Evolutionary conservation across 2,329 filamentous ascomycete species (phyloP), one percentile per base, ranked within the genome.

Genomic region (Talaromyces sp.): DNA sequence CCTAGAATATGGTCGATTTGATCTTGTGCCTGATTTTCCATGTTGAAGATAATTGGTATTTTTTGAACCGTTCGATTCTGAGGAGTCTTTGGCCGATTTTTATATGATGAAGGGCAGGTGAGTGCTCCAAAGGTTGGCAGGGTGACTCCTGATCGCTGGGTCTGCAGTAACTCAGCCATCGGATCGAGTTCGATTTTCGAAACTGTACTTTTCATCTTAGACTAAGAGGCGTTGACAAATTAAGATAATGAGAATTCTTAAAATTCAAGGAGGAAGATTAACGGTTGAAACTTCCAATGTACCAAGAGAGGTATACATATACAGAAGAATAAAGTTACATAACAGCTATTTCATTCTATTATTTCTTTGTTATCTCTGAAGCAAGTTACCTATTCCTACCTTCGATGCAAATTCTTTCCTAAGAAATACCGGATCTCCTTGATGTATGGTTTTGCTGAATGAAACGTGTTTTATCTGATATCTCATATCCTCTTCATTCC

Each of bases 21-120:
- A 60, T 10, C 10, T 60, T 52, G 43, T 14, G 62, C 43, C 45
- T 52, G 62, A 54, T 64, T 6, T 45, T 37, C 45, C 56, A 64
- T 64, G 10, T 43, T 60, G 45, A 33, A 37, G 41, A 7, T 3
- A 60, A 11, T 35, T 52, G 31, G 22, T 60, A 45, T 1, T 4
- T 63, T 39, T 52, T 14, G 50, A 63, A 35, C 35, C 60, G 16
- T 37, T 56, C 45, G 47, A 64, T 33, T 4, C 27, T 39, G 16
- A 52, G 22, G 33, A 27, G 62, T 22, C 45, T 31, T 45, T 4
- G 56, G 45, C 35, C 47, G 45, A 37, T 60, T 60, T 54, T 64
- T 60, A 60, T 60, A 60, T 60, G 47, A 56, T 54, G 45, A 33
- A 64, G 43, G 35, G 31, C 4, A 16, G 45, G 33, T 27, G 22